Conservation (phyloP, 1,139 yeast genomes). For the Kurtzmaniella natalensis region DNA sequence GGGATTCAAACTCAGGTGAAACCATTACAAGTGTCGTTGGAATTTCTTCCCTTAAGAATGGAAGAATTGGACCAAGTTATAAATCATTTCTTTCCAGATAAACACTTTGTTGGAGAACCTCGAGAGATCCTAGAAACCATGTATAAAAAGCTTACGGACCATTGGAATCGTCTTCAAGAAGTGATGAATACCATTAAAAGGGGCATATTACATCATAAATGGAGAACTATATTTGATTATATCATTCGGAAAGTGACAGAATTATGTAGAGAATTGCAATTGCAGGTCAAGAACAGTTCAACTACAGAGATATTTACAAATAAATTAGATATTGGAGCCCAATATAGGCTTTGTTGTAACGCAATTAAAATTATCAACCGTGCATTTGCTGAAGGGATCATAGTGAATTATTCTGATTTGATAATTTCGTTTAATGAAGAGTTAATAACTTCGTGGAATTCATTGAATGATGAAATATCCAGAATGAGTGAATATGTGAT, state of each 20-base stretch:
- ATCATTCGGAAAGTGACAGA: constrained; percentile 35
- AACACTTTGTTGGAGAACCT: constrained; percentile 23
- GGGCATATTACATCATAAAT: constrained; percentile 49
- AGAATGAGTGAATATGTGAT: background rate
- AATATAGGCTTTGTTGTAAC: constrained; percentile 31
- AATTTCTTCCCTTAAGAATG: constrained; percentile 52
- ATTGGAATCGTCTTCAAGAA: constrained; percentile 36
- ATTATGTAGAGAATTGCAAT: constrained; percentile 13
- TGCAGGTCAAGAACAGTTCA: constrained; percentile 5
- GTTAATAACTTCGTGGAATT: constrained; percentile 30
- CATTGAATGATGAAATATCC: constrained; percentile 20
- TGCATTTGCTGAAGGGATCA: constrained; percentile 24
- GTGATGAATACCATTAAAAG: constrained; percentile 38
- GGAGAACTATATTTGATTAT: constrained; percentile 50
- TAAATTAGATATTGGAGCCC: constrained; percentile 14
- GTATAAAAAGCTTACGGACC: constrained; percentile 35
- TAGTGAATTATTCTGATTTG: constrained; percentile 17
- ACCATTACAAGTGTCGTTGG: constrained; percentile 58
- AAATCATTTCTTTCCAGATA: constrained; percentile 20
- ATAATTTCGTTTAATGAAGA: constrained; percentile 20
- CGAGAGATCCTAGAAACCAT: constrained; percentile 31
- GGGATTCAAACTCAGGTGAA: constrained; percentile 30
- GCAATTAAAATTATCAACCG: constrained; percentile 28
- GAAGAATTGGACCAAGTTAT: constrained; percentile 36
- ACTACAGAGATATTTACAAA: background rate